Percentiles rank a stretch among this genome's conserved stretches.
phyloP scores from a whole-genome alignment of 495 filamentous ascomycete genomes.

The Podospora pseudoanserina region DNA sequence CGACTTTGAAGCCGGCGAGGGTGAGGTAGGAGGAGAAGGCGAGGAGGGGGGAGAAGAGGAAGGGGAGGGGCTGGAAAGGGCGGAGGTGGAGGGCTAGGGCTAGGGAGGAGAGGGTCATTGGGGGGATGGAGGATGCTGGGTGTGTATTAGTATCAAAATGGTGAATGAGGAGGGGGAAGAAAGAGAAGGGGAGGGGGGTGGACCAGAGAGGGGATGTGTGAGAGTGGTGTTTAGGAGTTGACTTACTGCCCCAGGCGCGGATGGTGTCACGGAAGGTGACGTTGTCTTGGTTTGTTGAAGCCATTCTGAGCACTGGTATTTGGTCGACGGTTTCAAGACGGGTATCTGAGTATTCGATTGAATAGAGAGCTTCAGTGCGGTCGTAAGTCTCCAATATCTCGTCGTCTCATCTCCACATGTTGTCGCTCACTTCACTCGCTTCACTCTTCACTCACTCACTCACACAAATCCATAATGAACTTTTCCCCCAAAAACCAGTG shows the following conservation, averaged over 20 bases:
- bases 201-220: no score
- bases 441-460: not conserved
- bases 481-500: not conserved
- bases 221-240: not conserved
- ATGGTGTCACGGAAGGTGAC: constrained; percentile 45
- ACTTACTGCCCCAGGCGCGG: constrained; percentile 71
- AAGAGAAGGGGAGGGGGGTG: not conserved
- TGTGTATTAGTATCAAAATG: constrained; percentile 43
- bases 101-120: constrained; percentile 73
- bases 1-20: constrained; percentile 70
- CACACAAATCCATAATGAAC: not conserved
- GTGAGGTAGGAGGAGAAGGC: constrained; percentile 84
- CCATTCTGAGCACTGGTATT: not conserved
- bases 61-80: constrained; percentile 69
- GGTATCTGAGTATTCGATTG: no score
- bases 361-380: no score
- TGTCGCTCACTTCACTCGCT: no score
- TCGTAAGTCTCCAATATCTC: no score
- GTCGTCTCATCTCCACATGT: no score
- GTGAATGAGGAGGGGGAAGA: constrained; percentile 42
- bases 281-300: constrained; percentile 7
- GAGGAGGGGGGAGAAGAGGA: constrained; percentile 80
- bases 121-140: constrained; percentile 73
- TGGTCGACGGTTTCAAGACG: no score
- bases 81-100: constrained; percentile 72